Evolutionary conservation across 1,284 basidiomycete species (phyloP).

Genomic region (Sanghuangporus baumii): DNA sequence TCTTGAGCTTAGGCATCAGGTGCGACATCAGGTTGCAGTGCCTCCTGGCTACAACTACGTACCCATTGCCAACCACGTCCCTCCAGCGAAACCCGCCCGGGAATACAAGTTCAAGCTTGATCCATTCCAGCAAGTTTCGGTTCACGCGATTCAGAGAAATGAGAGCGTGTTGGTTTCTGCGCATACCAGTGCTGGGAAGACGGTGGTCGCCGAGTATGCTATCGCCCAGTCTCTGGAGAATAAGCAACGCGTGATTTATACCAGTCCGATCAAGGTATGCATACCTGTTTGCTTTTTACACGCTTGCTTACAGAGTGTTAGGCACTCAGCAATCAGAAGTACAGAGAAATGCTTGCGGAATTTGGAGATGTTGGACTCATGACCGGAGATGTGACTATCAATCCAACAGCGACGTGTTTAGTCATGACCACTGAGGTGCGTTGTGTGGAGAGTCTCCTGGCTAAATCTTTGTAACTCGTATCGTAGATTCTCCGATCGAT

Average conservation of each 20-base stretch:
- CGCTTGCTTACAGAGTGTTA: slow-evolving; percentile 31
- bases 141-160: slow-evolving; percentile 93
- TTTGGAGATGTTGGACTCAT: slow-evolving; percentile 98
- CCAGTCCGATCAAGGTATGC: slow-evolving; percentile 96
- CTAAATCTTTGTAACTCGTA: background rate
- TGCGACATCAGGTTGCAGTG: slow-evolving; percentile 89
- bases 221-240: slow-evolving; percentile 93
- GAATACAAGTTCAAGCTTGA: slow-evolving; percentile 96
- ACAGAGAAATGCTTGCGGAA: slow-evolving; percentile 93
- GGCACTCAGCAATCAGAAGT: slow-evolving; percentile 98
- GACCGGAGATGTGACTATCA: slow-evolving; percentile 99
- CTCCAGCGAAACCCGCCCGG: slow-evolving; percentile 85
- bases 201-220: slow-evolving; percentile 98
- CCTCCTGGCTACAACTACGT: slow-evolving; percentile 90
- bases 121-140: slow-evolving; percentile 95
- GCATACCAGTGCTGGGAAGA: slow-evolving; percentile 97
- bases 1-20: slow-evolving; percentile 76
- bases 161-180: slow-evolving; percentile 99
- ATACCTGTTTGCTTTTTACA: slow-evolving; percentile 9
- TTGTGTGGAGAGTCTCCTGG: background rate
- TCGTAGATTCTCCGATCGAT: slow-evolving; percentile 95
- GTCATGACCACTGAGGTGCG: slow-evolving; percentile 99
- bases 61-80: slow-evolving; percentile 89
- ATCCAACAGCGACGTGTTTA: slow-evolving; percentile 92
- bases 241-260: slow-evolving; percentile 97